These are phyloP conservation scores for Rhodosporidiobolus odoratus DNA, from an alignment of 768 basidiomycete genomes.

Conservation along the genomic window DNA sequence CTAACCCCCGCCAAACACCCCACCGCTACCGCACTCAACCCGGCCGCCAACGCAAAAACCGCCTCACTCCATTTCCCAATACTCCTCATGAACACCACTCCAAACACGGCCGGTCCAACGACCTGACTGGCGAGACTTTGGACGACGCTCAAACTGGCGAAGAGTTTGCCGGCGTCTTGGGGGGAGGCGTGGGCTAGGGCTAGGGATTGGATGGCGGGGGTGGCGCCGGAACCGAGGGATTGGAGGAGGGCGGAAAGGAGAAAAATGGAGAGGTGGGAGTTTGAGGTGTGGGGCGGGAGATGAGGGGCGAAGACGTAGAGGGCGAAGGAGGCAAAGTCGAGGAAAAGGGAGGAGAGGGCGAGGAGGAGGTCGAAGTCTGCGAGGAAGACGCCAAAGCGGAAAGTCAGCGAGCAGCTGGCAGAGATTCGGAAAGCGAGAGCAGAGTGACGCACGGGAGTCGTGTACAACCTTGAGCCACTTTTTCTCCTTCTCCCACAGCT, in stretches of 20 bases:
- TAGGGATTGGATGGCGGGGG: constrained; percentile 39
- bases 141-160: constrained; percentile 37
- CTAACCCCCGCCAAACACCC: constrained; percentile 1
- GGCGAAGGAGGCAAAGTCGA: constrained; percentile 36
- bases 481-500: constrained; percentile 32
- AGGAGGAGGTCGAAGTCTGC: constrained; percentile 42
- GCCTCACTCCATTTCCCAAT: constrained; percentile 24
- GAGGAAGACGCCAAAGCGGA: background rate
- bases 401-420: too few relatives aligned
- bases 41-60: constrained; percentile 31
- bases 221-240: constrained; percentile 35
- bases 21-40: background rate
- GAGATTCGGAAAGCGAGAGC: background rate
- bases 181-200: constrained; percentile 39
- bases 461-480: constrained; percentile 29
- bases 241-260: constrained; percentile 30
- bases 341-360: constrained; percentile 28
- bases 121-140: constrained; percentile 29
- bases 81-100: constrained; percentile 20
- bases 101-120: constrained; percentile 39
- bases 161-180: constrained; percentile 37
- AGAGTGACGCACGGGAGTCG: constrained; percentile 27
- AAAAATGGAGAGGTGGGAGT: constrained; percentile 22
- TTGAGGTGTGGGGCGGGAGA: background rate
- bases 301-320: constrained; percentile 24